Percentiles rank a stretch among this genome's conserved stretches.
Conservation (phyloP, 306 rosid genomes). For the Rosa chinensis region DNA sequence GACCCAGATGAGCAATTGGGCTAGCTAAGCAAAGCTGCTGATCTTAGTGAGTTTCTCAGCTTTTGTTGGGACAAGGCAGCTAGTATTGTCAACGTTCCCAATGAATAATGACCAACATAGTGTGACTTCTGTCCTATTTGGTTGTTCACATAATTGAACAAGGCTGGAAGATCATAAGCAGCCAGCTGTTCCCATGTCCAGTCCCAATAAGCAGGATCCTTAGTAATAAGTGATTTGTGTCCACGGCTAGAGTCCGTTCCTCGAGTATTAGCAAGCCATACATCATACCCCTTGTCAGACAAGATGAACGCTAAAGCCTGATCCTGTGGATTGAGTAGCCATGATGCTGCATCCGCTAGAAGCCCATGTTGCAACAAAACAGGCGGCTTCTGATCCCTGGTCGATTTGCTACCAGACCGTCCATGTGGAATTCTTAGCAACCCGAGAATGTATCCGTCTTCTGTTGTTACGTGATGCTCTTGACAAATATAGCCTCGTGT, state of each 20-base stretch:
- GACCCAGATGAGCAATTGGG: conserved; percentile 63
- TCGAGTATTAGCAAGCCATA: conserved; percentile 63
- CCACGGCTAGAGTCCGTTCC: conserved; percentile 51
- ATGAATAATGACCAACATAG: conserved; percentile 68
- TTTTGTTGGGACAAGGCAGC: conserved; percentile 57
- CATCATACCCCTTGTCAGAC: conserved; percentile 67
- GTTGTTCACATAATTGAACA: conserved; percentile 44
- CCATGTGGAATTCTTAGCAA: conserved; percentile 46
- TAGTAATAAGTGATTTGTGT: conserved; percentile 32
- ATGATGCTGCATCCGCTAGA: conserved; percentile 12
- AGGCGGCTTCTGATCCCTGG: conserved; percentile 28
- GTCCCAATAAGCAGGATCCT: conserved; percentile 57
- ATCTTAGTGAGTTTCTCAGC: conserved; percentile 43
- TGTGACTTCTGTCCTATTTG: conserved; percentile 51
- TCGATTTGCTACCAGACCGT: conserved; percentile 20
- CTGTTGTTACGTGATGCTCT: conserved; percentile 52
- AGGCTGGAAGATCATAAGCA: conserved; percentile 60
- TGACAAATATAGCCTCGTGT: conserved; percentile 54
- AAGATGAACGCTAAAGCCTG: conserved; percentile 57
- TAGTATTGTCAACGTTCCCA: conserved; percentile 63
- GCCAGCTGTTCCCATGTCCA: conserved; percentile 79
- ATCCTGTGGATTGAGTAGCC: conserved; percentile 52
- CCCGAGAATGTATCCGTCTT: conserved; percentile 54
- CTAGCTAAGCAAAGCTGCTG: conserved; percentile 67
- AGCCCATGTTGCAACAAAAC: conserved; percentile 66